These are phyloP conservation scores for Candida gorgasii DNA, from an alignment of 805 yeast genomes.

Conservation along the genomic window DNA sequence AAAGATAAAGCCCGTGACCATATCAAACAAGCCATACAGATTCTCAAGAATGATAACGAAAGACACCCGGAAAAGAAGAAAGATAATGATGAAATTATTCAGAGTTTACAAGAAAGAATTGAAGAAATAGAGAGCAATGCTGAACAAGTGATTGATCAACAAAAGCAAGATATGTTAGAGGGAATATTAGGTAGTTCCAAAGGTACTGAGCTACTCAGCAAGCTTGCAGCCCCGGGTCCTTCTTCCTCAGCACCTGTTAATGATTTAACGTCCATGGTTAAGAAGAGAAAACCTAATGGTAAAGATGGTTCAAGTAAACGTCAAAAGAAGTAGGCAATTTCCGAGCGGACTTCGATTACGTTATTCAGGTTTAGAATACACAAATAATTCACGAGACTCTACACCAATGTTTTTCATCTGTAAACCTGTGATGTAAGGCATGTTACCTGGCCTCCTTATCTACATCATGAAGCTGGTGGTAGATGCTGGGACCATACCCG, in stretches of 20 bases:
- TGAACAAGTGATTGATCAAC: slow-evolving; percentile 46
- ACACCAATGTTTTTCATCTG: too few species aligned
- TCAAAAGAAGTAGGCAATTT: slow-evolving; percentile 9
- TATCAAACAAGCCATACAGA: slow-evolving; percentile 50
- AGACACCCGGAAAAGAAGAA: slow-evolving; percentile 33
- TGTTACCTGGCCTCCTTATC: too few species aligned
- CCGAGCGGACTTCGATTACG: too few species aligned
- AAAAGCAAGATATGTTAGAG: slow-evolving; percentile 53
- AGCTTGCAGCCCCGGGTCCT: slow-evolving; percentile 13
- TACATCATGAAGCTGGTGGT: too few species aligned
- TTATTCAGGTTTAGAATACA: too few species aligned
- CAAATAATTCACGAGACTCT: too few species aligned
- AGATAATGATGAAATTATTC: slow-evolving; percentile 48
- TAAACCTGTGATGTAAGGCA: too few species aligned
- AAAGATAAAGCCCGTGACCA: slow-evolving; percentile 55
- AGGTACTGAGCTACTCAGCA: slow-evolving; percentile 15
- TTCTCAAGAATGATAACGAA: slow-evolving; percentile 46
- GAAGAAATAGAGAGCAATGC: slow-evolving; percentile 57
- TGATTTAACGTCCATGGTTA: slow-evolving; percentile 63
- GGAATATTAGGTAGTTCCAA: slow-evolving; percentile 53
- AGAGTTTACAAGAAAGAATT: slow-evolving; percentile 57
- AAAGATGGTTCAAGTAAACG: slow-evolving; percentile 14
- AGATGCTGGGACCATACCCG: too few species aligned
- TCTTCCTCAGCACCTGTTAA: slow-evolving; percentile 38
- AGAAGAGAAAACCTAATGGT: slow-evolving; percentile 45